phyloP scores from a whole-genome alignment of 768 basidiomycete species.

The Botryobasidium botryosum region DNA sequence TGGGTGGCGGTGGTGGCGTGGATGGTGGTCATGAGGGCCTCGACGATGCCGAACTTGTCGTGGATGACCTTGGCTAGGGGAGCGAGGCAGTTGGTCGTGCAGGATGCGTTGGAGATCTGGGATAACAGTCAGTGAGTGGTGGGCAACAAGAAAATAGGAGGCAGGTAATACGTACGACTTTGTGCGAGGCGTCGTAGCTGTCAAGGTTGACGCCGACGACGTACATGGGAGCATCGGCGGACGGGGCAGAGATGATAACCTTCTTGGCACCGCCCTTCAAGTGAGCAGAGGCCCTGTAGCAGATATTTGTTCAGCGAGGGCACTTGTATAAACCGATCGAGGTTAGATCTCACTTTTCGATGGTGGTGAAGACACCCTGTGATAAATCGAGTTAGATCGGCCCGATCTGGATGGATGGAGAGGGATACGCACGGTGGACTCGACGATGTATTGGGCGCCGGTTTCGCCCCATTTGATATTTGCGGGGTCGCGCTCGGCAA shows the following conservation, averaged over 20 bases:
- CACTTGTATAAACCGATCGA: neutral
- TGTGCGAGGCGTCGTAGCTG: conserved; percentile 71
- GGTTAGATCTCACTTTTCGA: conserved; percentile 54
- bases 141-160: neutral
- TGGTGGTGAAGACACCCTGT: conserved; percentile 93
- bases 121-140: conserved; percentile 4
- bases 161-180: conserved; percentile 40
- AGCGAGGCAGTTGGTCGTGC: conserved; percentile 99
- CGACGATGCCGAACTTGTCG: conserved; percentile 91
- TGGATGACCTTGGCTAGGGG: conserved; percentile 95
- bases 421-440: conserved; percentile 62
- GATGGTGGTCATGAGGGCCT: conserved; percentile 98
- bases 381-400: neutral
- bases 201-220: conserved; percentile 94
- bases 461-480: conserved; percentile 66
- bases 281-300: conserved; percentile 65
- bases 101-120: conserved; percentile 94
- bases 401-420: neutral
- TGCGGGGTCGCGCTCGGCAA: conserved; percentile 72
- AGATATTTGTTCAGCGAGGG: conserved; percentile 2
- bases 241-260: conserved; percentile 98
- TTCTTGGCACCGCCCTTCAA: conserved; percentile 99
- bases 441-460: conserved; percentile 86
- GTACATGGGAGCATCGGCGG: conserved; percentile 92
- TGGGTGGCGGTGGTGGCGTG: conserved; percentile 94